phyloP scores from a whole-genome alignment of 2,329 filamentous ascomycete genomes.

The Fusarium piperis region DNA sequence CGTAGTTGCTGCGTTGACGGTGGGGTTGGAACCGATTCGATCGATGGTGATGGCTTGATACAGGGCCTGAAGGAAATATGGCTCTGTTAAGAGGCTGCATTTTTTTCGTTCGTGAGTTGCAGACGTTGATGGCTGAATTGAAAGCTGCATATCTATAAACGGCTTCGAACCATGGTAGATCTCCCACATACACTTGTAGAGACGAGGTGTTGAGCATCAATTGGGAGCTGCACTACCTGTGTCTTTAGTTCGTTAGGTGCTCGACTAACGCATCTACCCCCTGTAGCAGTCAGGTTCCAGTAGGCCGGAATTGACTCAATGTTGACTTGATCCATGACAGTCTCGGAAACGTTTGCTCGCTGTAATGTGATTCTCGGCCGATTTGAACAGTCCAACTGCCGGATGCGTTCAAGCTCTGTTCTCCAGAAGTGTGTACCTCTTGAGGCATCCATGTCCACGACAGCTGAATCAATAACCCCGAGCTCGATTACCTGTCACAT shows the following conservation, averaged over 20 bases:
- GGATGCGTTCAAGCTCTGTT: neutral
- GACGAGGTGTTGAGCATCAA: neutral
- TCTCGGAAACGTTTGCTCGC: neutral
- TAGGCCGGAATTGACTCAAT: neutral
- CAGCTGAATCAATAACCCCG: neutral
- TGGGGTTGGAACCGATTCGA: conserved; percentile 21
- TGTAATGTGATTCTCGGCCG: neutral
- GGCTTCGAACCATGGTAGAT: neutral
- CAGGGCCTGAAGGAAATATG: neutral
- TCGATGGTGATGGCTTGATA: conserved; percentile 26
- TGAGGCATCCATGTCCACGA: neutral
- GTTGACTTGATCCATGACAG: neutral
- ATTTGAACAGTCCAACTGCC: neutral
- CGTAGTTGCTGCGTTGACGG: conserved; percentile 36
- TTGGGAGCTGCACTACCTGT: neutral
- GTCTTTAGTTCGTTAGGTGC: neutral
- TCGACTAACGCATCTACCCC: neutral
- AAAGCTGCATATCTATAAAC: neutral
- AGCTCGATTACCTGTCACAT: neutral
- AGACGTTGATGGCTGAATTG: neutral
- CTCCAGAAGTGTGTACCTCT: neutral
- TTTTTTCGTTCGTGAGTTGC: neutral
- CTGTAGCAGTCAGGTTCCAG: neutral
- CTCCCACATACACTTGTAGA: neutral
- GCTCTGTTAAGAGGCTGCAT: neutral